A percentile compares a stretch with the other conserved stretches of the same genome.
Conservation (phyloP, 208 protist species). For the Vickermania ingenoplastis region DNA sequence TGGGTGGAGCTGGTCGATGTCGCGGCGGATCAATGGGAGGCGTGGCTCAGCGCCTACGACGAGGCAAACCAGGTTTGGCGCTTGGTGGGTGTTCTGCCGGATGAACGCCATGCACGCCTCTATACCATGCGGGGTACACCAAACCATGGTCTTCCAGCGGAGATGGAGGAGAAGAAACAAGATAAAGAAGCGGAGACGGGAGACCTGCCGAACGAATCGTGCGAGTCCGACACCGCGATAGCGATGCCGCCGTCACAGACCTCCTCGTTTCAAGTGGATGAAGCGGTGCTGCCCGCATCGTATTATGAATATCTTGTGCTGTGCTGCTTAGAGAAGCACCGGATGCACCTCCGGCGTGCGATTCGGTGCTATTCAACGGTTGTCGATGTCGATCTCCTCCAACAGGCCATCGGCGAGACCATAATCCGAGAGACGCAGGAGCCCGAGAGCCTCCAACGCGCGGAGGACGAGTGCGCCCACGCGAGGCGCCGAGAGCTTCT, state of each 20-base stretch:
- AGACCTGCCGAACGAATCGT: too few species aligned
- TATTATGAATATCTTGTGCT: slow-evolving; percentile 74
- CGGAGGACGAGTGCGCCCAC: slow-evolving; percentile 10
- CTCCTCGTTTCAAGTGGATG: too few species aligned
- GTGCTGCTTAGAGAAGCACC: slow-evolving; percentile 31
- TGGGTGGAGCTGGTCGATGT: not conserved
- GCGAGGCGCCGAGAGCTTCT: slow-evolving; percentile 25
- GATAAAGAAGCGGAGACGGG: too few species aligned
- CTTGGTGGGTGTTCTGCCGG: slow-evolving; percentile 39
- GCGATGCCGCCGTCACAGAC: too few species aligned
- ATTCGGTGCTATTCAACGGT: slow-evolving; percentile 20
- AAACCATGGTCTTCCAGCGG: too few species aligned
- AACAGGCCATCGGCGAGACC: not conserved
- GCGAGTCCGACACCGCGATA: too few species aligned
- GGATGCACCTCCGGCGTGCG: slow-evolving; percentile 7
- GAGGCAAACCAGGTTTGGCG: slow-evolving; percentile 38
- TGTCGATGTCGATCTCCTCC: slow-evolving; percentile 12
- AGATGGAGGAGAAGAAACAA: too few species aligned
- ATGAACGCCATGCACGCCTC: slow-evolving; percentile 8
- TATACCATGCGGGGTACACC: not conserved
- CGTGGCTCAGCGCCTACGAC: slow-evolving; percentile 58
- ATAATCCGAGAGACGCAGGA: not conserved
- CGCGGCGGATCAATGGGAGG: slow-evolving; percentile 40
- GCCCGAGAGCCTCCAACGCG: not conserved
- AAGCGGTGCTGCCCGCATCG: not conserved